Evolutionary conservation across 805 yeast species (phyloP), one percentile per base, ranked within the genome.

Genomic region (Ogataea pignaliae): DNA sequence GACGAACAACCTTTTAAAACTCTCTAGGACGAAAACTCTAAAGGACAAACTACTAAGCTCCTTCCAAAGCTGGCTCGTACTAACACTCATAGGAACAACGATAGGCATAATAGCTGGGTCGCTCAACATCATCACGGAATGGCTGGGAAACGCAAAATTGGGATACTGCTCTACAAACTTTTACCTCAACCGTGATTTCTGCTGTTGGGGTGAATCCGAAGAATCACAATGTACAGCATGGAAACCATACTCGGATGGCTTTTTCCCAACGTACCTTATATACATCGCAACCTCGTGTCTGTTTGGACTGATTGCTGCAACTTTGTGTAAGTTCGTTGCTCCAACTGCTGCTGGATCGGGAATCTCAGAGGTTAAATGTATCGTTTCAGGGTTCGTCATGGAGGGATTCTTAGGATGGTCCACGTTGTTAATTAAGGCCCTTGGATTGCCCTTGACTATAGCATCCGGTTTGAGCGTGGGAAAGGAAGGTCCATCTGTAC

Each of bases 271-370:
- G 39, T 91, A 87, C 56, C 1, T 78, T 1, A 57, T 77, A 0
- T 91, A 82, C 56, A 72, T 88, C 3, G 9, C 67, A 0, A 63
- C 83, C 1, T 84, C 95, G 5, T 65, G 81, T 0, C 13, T 68
- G 0, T 81, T 91, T 53, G 85, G 93, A 3, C 61, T 72, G 9
- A 52, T 73, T 10, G 82, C 96, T 1, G 88, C 91, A 0, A 59
- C 73, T 12, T 58, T 89, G 31, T 96, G 95, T 37, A 72, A 78
- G 51, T 61, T 62, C 12, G 81, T 79, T 53, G 90, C 96, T 0
- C 96, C 96, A 1, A 73, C 82, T 42, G 98, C 99, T 2, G 95
- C 98, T 1, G 99, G 99, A 0, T 86, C 96, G 7, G 99, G 99
- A 0, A 95, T 93, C 40, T 85, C 97, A 13, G 99, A 93, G 64